These are phyloP conservation scores for Vigna radiata DNA, from an alignment of 306 rosid genomes.

Conservation along the genomic window DNA sequence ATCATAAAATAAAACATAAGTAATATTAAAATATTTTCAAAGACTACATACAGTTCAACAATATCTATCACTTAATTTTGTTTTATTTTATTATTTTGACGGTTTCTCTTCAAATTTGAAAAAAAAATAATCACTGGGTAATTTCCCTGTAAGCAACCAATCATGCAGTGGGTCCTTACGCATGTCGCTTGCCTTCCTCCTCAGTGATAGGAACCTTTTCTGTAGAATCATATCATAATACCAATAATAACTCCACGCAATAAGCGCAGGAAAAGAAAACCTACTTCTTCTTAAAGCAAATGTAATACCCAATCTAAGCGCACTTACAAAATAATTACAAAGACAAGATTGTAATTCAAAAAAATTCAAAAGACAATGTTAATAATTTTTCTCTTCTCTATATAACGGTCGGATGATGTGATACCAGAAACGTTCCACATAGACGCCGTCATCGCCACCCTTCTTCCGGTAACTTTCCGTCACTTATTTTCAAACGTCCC, in stretches of 20 bases:
- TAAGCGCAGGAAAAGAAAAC: neutral
- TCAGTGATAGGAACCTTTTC: slow-evolving; percentile 29
- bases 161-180: slow-evolving; percentile 45
- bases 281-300: neutral
- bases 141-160: slow-evolving; percentile 25
- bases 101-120: too few species aligned
- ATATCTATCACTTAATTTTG: neutral
- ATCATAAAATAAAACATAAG: too few species aligned
- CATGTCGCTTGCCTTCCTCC: slow-evolving; percentile 26
- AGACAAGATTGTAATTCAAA: slow-evolving; percentile 39
- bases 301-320: neutral
- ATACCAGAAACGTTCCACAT: slow-evolving; percentile 47
- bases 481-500: slow-evolving; percentile 52
- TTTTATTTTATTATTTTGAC: neutral
- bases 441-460: slow-evolving; percentile 61
- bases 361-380: slow-evolving; percentile 29
- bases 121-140: neutral
- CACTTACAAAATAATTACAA: neutral
- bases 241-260: slow-evolving; percentile 28
- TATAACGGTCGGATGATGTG: slow-evolving; percentile 74
- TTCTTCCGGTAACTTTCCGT: slow-evolving; percentile 22
- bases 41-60: neutral
- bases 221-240: neutral
- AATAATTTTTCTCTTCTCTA: slow-evolving; percentile 44
- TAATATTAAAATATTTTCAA: neutral